Evolutionary conservation across 768 basidiomycete genomes (phyloP).

Genomic region (Phanerodontia chrysosporium): DNA sequence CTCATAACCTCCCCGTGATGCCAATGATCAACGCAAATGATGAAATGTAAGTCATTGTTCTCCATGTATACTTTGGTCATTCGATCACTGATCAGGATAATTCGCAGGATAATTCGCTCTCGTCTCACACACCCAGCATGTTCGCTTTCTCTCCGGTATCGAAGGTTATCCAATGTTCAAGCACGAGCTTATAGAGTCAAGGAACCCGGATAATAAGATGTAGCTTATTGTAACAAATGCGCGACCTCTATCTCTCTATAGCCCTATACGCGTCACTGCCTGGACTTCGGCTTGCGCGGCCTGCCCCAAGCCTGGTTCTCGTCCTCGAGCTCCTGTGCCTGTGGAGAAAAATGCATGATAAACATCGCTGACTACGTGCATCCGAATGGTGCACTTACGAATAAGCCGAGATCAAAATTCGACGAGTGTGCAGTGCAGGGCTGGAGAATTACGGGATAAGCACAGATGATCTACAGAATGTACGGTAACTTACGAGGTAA

Average conservation of each 20-base stretch:
- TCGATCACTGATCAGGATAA: too few species aligned
- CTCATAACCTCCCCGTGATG: constrained; percentile 30
- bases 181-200: too few species aligned
- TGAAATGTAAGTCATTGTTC: neutral
- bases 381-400: neutral
- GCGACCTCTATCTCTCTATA: constrained; percentile 3
- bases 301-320: constrained; percentile 29
- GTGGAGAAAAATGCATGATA: neutral
- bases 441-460: neutral
- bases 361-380: too few species aligned
- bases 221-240: neutral
- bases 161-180: too few species aligned
- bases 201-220: too few species aligned
- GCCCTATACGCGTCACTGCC: neutral
- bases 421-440: neutral
- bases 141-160: too few species aligned
- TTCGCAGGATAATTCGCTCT: too few species aligned
- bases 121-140: too few species aligned
- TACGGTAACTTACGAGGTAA: neutral
- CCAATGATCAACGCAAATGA: neutral
- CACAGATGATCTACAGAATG: too few species aligned
- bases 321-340: constrained; percentile 30
- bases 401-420: neutral
- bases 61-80: too few species aligned
- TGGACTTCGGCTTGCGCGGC: constrained; percentile 8